Conservation (phyloP, 106 monocot species). For the Dioscorea zingiberensis region DNA sequence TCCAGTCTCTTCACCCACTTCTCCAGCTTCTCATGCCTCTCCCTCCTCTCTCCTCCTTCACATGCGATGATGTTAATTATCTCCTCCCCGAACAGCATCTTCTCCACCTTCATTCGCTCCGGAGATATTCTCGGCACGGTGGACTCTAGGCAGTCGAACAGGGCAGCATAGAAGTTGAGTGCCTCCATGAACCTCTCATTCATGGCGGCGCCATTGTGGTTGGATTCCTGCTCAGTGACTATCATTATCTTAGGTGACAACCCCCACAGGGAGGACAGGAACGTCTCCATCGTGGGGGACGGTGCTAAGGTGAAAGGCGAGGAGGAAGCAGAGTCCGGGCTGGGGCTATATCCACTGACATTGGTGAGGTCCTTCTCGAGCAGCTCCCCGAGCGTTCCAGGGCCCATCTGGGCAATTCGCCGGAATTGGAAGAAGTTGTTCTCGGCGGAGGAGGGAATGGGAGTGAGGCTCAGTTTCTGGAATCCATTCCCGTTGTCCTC, state of each 20-base stretch:
- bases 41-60: slow-evolving; percentile 67
- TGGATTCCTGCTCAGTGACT: slow-evolving; percentile 75
- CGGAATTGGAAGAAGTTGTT: slow-evolving; percentile 5
- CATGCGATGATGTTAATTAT: slow-evolving; percentile 57
- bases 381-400: slow-evolving; percentile 16
- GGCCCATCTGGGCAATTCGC: slow-evolving; percentile 1
- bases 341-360: slow-evolving; percentile 14
- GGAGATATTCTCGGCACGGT: slow-evolving; percentile 16
- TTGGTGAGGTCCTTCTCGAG: slow-evolving; percentile 23
- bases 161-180: slow-evolving; percentile 82
- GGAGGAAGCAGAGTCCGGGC: slow-evolving; percentile 28
- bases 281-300: slow-evolving; percentile 30
- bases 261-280: slow-evolving; percentile 42
- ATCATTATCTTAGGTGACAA: slow-evolving; percentile 73
- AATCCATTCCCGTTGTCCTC: background rate
- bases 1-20: slow-evolving; percentile 48
- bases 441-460: background rate
- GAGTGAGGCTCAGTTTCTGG: background rate
- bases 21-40: slow-evolving; percentile 68
- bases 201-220: slow-evolving; percentile 50
- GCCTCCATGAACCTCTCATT: slow-evolving; percentile 78
- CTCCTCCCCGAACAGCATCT: slow-evolving; percentile 60
- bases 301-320: slow-evolving; percentile 8
- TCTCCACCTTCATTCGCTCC: slow-evolving; percentile 60
- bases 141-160: slow-evolving; percentile 86